Evolutionary conservation across 2,329 filamentous ascomycete species (phyloP).

Genomic region (Calonectria henricotiae): DNA sequence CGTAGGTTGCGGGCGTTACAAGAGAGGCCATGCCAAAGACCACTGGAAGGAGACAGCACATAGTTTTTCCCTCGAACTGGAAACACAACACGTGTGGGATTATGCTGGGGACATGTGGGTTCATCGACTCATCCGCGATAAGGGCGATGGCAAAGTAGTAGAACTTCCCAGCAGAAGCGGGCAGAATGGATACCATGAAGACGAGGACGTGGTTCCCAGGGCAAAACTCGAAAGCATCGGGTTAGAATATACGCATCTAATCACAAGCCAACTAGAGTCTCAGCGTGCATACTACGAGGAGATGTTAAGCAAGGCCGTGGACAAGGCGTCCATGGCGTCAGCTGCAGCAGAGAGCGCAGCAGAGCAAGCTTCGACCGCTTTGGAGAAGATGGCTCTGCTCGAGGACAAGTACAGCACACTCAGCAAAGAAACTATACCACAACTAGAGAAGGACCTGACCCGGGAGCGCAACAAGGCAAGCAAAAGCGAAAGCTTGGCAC

Average conservation of each 20-base stretch:
- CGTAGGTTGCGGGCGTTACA: conserved; percentile 94
- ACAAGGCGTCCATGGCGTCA: conserved; percentile 86
- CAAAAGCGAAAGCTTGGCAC: conserved; percentile 83
- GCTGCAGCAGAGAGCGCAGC: conserved; percentile 77
- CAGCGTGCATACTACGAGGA: conserved; percentile 97
- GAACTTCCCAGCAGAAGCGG: conserved; percentile 80
- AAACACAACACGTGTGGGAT: conserved; percentile 97
- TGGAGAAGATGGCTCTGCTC: conserved; percentile 68
- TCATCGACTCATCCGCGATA: conserved; percentile 93
- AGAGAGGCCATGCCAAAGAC: conserved; percentile 91
- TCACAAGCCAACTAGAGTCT: conserved; percentile 93
- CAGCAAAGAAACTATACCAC: conserved; percentile 72
- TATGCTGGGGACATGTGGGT: conserved; percentile 97
- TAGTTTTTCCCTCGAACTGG: conserved; percentile 92
- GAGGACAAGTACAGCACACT: conserved; percentile 66
- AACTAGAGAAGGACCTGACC: conserved; percentile 81
- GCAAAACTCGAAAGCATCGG: conserved; percentile 84
- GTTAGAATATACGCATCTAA: conserved; percentile 93
- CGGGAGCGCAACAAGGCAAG: conserved; percentile 79
- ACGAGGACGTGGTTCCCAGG: conserved; percentile 80
- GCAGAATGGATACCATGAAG: conserved; percentile 57
- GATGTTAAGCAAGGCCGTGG: conserved; percentile 87
- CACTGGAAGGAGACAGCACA: conserved; percentile 94
- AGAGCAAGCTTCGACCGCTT: conserved; percentile 65
- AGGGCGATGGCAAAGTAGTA: conserved; percentile 92